Evolutionary conservation across 495 filamentous ascomycete species (phyloP), one percentile per base, ranked within the genome.

Genomic region (Letharia columbiana): DNA sequence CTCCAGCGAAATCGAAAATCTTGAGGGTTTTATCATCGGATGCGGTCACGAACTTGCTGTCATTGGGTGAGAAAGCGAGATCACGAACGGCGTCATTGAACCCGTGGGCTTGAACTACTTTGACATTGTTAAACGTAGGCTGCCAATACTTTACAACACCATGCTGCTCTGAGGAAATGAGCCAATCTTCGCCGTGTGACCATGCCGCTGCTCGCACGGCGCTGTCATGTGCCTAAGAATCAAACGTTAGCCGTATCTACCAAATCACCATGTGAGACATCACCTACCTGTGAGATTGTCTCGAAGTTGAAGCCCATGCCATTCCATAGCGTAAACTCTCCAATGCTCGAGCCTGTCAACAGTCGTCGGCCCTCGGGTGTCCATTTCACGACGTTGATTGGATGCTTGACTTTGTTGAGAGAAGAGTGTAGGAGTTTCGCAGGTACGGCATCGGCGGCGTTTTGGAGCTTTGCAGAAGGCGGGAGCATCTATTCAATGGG

Each of bases 231-330:
- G 94, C 94, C 83, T 87, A 69, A 58, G 59, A 66, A 42, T 50
- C 20, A 57, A 64, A 5, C n/a, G 17, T 50, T 13, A 66, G 28
- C 17, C 40, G 31, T 1, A 28, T 17, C 10, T 17, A 59, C 33
- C 4, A 4, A 0, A 57, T 20, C 13, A 49, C 41, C 17, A 23
- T 31, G 31, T 33, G 33, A 33, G 37, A 35, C 12, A 39, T 15
- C 9, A 77, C 81, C 49, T 69, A 85, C 83, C 76, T 96, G 92
- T 89, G 96, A 95, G 49, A 97, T 96, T 2, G 94, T 98, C 78
- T 98, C 94, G 71, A 98, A 98, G 74, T 98, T 98, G 81, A 98
- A 98, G 1, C 91, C 94, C 58, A 91, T 97, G 66, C 94, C 94
- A 75, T 98, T 98, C 94, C 94, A 98, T 6, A 98, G 78, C 59